Conservation (phyloP, 495 filamentous ascomycete genomes). For the Collariella sp. region DNA sequence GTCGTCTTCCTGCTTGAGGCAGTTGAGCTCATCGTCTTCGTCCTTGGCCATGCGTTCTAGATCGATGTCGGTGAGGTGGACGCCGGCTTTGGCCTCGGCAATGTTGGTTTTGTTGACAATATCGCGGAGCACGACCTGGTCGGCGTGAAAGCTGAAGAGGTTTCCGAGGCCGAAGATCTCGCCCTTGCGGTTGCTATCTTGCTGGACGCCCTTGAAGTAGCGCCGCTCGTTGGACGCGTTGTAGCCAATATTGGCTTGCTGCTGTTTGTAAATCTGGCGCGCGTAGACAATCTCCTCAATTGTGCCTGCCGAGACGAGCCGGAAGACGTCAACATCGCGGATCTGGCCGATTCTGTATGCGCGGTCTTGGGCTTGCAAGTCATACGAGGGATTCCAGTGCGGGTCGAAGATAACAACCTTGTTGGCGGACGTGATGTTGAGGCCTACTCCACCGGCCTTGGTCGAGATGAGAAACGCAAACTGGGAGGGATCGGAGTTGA, state of each 20-base stretch:
- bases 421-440: conserved; percentile 97
- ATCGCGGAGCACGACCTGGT: conserved; percentile 73
- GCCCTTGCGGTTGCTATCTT: conserved; percentile 67
- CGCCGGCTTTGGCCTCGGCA: conserved; percentile 81
- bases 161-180: conserved; percentile 91
- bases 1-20: conserved; percentile 39
- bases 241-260: conserved; percentile 96
- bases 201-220: conserved; percentile 93
- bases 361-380: conserved; percentile 92
- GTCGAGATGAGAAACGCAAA: conserved; percentile 97
- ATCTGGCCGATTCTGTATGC: conserved; percentile 93
- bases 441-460: conserved; percentile 73
- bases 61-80: conserved; percentile 68
- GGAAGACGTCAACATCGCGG: conserved; percentile 92
- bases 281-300: conserved; percentile 98
- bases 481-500: conserved; percentile 79
- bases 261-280: conserved; percentile 96
- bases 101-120: conserved; percentile 98
- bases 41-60: conserved; percentile 52
- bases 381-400: conserved; percentile 93
- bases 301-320: conserved; percentile 84
- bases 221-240: conserved; percentile 83
- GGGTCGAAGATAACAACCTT: conserved; percentile 97
- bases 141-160: conserved; percentile 72
- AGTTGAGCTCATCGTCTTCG: conserved; percentile 31